Evolutionary conservation across 441 rosid species (phyloP).

Genomic region (Geranium incanum): DNA sequence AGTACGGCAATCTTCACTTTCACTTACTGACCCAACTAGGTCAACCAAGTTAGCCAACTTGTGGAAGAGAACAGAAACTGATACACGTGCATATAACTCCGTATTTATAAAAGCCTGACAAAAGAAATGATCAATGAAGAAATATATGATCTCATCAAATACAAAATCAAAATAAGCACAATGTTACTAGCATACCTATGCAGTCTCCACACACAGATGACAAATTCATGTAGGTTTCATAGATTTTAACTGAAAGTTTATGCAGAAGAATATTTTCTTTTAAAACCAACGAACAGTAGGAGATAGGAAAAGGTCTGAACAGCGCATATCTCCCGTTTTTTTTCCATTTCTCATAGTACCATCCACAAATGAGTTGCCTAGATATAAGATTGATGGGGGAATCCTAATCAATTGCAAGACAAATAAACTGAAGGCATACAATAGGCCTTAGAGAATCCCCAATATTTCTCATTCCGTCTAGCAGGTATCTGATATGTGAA

Average conservation of each 20-base stretch:
- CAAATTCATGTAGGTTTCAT: conserved; percentile 4
- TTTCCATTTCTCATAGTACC: background rate
- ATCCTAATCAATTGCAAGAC: background rate
- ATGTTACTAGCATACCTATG: background rate
- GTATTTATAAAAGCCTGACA: conserved; percentile 78
- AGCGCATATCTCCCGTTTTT: background rate
- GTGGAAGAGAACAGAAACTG: conserved; percentile 70
- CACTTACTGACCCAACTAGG: conserved; percentile 38
- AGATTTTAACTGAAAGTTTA: background rate
- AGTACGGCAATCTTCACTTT: conserved; percentile 38
- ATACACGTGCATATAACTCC: conserved; percentile 88
- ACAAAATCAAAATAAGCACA: conserved; percentile 10
- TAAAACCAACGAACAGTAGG: background rate
- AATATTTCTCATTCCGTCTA: background rate
- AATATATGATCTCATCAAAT: background rate
- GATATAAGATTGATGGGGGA: background rate
- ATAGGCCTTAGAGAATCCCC: background rate
- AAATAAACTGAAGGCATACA: background rate
- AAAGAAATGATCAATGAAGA: conserved; percentile 21
- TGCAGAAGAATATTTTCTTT: conserved; percentile 6
- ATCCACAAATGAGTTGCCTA: conserved; percentile 2
- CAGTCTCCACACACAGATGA: conserved; percentile 2
- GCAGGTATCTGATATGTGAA: background rate
- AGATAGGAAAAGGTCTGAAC: background rate
- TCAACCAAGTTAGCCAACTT: conserved; percentile 59